Evolutionary conservation across 2,329 filamentous ascomycete genomes (phyloP).

Genomic region (Ceratocystis colombiana): DNA sequence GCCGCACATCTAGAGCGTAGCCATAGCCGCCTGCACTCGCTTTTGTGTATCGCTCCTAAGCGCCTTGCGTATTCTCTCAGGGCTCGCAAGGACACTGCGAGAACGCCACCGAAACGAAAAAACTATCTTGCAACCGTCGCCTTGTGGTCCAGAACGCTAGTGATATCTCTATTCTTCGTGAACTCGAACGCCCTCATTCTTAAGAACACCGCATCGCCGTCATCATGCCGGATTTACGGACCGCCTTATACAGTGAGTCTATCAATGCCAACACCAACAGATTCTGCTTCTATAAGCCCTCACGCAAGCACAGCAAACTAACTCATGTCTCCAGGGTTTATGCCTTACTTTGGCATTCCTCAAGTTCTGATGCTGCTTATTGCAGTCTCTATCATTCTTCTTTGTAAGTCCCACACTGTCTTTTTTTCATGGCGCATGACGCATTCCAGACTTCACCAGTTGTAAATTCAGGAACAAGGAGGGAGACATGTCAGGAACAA

Average conservation of each 20-base stretch:
- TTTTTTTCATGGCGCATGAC: not conserved
- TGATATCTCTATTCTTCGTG: not conserved
- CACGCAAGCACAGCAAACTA: not conserved
- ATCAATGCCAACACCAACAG: not conserved
- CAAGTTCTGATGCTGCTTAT: slow-evolving; percentile 98
- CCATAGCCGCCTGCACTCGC: not conserved
- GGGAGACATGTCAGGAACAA: not conserved
- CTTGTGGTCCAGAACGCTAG: not conserved
- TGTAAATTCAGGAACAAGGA: slow-evolving; percentile 9
- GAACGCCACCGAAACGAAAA: not conserved
- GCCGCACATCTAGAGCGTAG: not conserved
- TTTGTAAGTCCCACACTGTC: slow-evolving; percentile 55
- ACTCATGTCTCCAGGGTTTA: slow-evolving; percentile 40
- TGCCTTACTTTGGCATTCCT: slow-evolving; percentile 62
- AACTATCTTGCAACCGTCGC: not conserved
- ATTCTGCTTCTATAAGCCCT: not conserved
- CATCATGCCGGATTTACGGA: slow-evolving; percentile 4
- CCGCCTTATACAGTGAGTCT: slow-evolving; percentile 13
- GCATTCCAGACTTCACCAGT: not conserved
- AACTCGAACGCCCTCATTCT: not conserved
- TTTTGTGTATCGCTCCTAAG: not conserved
- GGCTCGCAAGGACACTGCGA: not conserved
- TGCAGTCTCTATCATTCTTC: slow-evolving; percentile 80
- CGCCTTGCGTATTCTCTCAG: not conserved
- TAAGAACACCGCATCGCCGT: not conserved